A percentile compares a stretch with the other conserved stretches of the same genome.
Conservation (phyloP, 163 green algal species). For the Prototheca stagnorum region DNA sequence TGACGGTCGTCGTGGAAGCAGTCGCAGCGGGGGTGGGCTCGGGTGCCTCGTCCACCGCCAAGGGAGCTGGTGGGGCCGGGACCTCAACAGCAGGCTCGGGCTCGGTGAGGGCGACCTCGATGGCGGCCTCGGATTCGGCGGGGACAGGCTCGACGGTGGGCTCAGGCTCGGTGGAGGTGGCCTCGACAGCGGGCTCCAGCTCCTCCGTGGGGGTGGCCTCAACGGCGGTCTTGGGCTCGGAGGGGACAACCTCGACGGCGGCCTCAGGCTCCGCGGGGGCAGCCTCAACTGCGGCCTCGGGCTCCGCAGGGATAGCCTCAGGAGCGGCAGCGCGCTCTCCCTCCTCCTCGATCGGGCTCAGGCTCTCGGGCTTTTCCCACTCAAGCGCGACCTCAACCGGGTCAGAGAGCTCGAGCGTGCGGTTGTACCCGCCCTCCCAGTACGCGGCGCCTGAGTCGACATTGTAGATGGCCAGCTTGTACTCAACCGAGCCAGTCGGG, state of each 20-base stretch:
- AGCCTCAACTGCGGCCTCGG: not conserved
- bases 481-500: slow-evolving; percentile 1
- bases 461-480: slow-evolving; percentile 6
- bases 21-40: not conserved
- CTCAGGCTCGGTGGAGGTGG: not conserved
- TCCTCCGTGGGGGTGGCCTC: not conserved
- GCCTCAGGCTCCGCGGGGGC: not conserved
- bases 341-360: not conserved
- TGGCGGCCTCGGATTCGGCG: not conserved
- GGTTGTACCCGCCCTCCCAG: slow-evolving; percentile 6
- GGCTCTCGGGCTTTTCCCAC: not conserved
- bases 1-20: not conserved
- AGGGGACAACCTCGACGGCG: not conserved
- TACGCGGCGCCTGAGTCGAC: not conserved
- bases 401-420: not conserved
- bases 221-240: not conserved
- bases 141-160: not conserved
- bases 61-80: not conserved
- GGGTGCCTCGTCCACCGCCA: not conserved
- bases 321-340: not conserved
- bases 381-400: too few relatives aligned
- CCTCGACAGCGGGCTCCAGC: not conserved
- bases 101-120: not conserved
- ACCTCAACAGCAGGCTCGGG: not conserved
- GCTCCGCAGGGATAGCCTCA: too few relatives aligned